Evolutionary conservation across 2,329 filamentous ascomycete genomes (phyloP).

Genomic region (Elsinoe perseae): DNA sequence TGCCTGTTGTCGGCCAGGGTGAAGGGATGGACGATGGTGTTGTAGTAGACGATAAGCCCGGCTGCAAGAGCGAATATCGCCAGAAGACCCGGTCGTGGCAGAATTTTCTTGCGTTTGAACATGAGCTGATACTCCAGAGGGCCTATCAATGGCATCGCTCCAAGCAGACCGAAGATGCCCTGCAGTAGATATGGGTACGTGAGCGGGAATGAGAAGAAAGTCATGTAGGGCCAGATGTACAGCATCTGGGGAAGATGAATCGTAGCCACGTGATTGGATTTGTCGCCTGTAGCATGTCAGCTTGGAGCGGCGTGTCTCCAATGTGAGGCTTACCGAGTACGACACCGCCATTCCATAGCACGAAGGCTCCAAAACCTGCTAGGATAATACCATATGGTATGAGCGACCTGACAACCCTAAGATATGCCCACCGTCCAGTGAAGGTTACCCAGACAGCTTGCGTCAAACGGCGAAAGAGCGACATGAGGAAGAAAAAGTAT

Average conservation of each 20-base stretch:
- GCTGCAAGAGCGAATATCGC: slow-evolving; percentile 36
- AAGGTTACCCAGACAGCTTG: neutral
- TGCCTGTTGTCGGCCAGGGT: slow-evolving; percentile 94
- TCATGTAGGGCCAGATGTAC: slow-evolving; percentile 85
- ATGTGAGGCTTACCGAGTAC: slow-evolving; percentile 60
- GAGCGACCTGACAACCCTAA: slow-evolving; percentile 11
- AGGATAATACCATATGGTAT: slow-evolving; percentile 55
- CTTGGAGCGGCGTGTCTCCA: neutral
- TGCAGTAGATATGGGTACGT: slow-evolving; percentile 50
- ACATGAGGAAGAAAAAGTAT: slow-evolving; percentile 20
- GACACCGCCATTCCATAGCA: slow-evolving; percentile 81
- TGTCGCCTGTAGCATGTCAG: slow-evolving; percentile 59
- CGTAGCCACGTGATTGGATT: slow-evolving; percentile 85
- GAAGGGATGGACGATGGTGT: slow-evolving; percentile 93
- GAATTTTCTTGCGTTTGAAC: slow-evolving; percentile 27
- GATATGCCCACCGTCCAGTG: slow-evolving; percentile 3
- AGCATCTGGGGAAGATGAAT: slow-evolving; percentile 87
- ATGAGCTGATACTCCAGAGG: slow-evolving; percentile 27
- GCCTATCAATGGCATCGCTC: slow-evolving; percentile 22
- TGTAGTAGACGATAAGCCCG: slow-evolving; percentile 57
- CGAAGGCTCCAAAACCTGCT: slow-evolving; percentile 61
- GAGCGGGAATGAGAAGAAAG: slow-evolving; percentile 82
- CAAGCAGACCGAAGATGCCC: slow-evolving; percentile 23
- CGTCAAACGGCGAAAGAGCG: neutral
- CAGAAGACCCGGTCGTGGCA: slow-evolving; percentile 34